Conservation (phyloP, 768 basidiomycete genomes). For the Candolleomyces efflorescens region DNA sequence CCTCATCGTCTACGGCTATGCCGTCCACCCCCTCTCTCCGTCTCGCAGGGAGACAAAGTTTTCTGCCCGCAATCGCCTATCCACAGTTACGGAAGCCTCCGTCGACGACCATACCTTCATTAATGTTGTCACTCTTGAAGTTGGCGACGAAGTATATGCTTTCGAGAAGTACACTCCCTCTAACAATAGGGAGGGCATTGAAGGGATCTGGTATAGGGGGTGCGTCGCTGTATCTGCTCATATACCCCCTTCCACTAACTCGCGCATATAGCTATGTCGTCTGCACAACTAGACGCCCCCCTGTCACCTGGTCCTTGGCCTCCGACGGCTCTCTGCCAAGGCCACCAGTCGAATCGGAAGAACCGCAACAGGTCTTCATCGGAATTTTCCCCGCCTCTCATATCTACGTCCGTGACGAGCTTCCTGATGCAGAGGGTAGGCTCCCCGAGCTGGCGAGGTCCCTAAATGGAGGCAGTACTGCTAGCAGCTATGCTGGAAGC, state of each 20-base stretch:
- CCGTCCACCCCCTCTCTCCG: constrained; percentile 76
- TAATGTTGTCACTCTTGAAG: constrained; percentile 83
- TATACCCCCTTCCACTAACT: background rate
- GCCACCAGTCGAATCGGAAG: constrained; percentile 59
- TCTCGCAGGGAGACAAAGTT: constrained; percentile 69
- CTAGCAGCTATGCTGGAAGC: constrained; percentile 24
- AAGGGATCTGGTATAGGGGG: constrained; percentile 93
- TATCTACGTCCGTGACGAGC: constrained; percentile 80
- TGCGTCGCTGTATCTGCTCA: constrained; percentile 37
- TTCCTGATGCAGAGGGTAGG: constrained; percentile 83
- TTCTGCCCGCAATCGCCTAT: constrained; percentile 52
- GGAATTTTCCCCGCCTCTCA: constrained; percentile 93
- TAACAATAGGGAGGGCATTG: constrained; percentile 60
- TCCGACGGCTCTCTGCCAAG: constrained; percentile 38
- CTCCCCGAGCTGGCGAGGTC: constrained; percentile 71
- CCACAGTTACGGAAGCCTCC: constrained; percentile 59
- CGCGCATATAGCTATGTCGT: constrained; percentile 67
- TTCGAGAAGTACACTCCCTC: constrained; percentile 86
- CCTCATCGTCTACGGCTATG: constrained; percentile 88
- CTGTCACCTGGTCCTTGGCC: constrained; percentile 59
- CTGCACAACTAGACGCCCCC: constrained; percentile 71
- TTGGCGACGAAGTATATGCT: constrained; percentile 96
- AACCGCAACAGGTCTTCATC: constrained; percentile 84
- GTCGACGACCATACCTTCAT: constrained; percentile 59
- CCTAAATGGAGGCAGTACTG: constrained; percentile 32